phyloP scores from a whole-genome alignment of 2,329 filamentous ascomycete species.

The Plectosphaerella sp. region DNA sequence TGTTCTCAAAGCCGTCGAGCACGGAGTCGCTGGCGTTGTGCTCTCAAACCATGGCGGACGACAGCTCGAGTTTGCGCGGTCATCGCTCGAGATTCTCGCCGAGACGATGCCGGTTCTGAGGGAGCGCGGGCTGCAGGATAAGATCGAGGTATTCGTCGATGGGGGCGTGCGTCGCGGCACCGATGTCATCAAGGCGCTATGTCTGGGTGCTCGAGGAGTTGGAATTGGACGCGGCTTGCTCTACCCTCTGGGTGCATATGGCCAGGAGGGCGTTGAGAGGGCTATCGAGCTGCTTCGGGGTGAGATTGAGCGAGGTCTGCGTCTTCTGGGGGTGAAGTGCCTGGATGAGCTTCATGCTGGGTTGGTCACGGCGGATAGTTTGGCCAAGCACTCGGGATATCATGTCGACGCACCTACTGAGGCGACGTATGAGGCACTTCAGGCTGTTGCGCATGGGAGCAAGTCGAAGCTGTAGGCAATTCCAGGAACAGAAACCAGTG shows the following conservation, averaged over 20 bases:
- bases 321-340: conserved; percentile 62
- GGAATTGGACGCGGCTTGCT: conserved; percentile 67
- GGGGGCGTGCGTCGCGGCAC: conserved; percentile 60
- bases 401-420: no score
- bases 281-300: conserved; percentile 91
- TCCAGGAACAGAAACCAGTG: no score
- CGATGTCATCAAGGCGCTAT: conserved; percentile 66
- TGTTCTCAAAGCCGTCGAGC: conserved; percentile 39
- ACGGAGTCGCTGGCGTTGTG: conserved; percentile 54
- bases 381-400: no score
- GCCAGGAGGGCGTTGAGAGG: conserved; percentile 76
- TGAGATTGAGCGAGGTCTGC: conserved; percentile 99
- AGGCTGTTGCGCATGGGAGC: no score
- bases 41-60: conserved; percentile 59
- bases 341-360: neutral
- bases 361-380: no score
- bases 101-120: conserved; percentile 55
- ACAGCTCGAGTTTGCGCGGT: conserved; percentile 38
- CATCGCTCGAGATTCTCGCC: conserved; percentile 51
- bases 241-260: conserved; percentile 62
- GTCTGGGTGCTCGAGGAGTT: conserved; percentile 58
- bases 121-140: conserved; percentile 45
- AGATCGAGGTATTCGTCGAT: conserved; percentile 55
- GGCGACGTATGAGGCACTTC: no score
- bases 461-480: no score